Evolutionary conservation across 1,139 yeast species (phyloP).

Genomic region (Wickerhamiella pararugosa): DNA sequence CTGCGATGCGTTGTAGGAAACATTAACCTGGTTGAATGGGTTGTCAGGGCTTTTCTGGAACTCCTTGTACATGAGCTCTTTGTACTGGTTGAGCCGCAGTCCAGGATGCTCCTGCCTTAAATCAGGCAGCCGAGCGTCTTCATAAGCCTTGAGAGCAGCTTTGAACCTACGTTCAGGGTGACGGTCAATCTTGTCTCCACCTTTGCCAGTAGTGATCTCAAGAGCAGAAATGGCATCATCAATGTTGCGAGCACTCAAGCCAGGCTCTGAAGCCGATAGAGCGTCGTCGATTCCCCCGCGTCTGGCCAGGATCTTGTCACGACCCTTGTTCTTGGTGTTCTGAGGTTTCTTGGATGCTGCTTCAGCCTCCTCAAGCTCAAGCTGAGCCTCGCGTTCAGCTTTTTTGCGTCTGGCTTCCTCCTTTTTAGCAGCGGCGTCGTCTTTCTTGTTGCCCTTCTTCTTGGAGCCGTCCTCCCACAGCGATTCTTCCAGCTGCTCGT

Average conservation of each 20-base stretch:
- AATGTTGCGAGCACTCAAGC: slow-evolving; percentile 57
- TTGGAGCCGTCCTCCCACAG: slow-evolving; percentile 65
- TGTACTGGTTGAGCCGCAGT: slow-evolving; percentile 60
- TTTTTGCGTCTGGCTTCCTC: slow-evolving; percentile 30
- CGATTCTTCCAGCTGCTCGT: slow-evolving; percentile 42
- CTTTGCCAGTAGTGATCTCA: slow-evolving; percentile 35
- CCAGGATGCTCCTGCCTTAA: slow-evolving; percentile 68
- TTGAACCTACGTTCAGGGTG: slow-evolving; percentile 84
- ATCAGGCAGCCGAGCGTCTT: slow-evolving; percentile 60
- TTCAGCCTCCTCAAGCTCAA: slow-evolving; percentile 51
- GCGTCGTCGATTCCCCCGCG: slow-evolving; percentile 39
- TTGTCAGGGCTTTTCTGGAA: slow-evolving; percentile 69
- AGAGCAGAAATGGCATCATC: slow-evolving; percentile 71
- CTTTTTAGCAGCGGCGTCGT: slow-evolving; percentile 29
- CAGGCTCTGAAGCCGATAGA: slow-evolving; percentile 24
- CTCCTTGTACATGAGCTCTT: slow-evolving; percentile 61
- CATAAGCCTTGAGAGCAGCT: slow-evolving; percentile 62
- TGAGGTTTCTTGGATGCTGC: slow-evolving; percentile 30
- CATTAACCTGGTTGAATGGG: slow-evolving; percentile 70
- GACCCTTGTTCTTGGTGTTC: slow-evolving; percentile 47
- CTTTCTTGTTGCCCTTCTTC: slow-evolving; percentile 55
- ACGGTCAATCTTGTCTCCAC: slow-evolving; percentile 50
- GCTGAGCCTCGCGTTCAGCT: slow-evolving; percentile 29
- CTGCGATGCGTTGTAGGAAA: slow-evolving; percentile 45
- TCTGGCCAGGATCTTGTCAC: slow-evolving; percentile 51